phyloP scores from a whole-genome alignment of 106 monocot species.

The Platanthera zijinensis region DNA sequence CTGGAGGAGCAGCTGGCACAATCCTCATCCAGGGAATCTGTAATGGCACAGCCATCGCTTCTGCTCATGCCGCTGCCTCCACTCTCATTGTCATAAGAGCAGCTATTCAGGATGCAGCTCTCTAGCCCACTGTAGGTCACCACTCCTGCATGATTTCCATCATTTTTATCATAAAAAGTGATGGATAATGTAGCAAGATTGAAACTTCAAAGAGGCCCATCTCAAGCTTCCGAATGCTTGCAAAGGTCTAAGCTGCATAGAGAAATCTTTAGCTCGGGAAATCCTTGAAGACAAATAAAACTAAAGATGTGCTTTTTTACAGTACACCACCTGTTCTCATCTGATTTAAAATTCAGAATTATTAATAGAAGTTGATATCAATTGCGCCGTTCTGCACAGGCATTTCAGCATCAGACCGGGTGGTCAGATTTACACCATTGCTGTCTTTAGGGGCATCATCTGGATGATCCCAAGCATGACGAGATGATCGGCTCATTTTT shows the following conservation, averaged over 20 bases:
- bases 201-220: neutral
- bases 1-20: constrained; percentile 74
- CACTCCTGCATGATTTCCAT: constrained; percentile 45
- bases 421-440: too few species aligned
- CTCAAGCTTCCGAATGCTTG: neutral
- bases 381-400: too few species aligned
- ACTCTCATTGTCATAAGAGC: constrained; percentile 49
- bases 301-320: too few species aligned
- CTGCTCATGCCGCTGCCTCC: constrained; percentile 34
- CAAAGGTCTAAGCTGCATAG: neutral
- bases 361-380: too few species aligned
- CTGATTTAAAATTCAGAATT: neutral
- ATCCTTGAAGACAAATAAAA: neutral
- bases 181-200: neutral
- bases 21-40: constrained; percentile 65
- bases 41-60: constrained; percentile 26
- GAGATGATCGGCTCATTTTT: too few species aligned
- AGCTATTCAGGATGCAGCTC: constrained; percentile 63
- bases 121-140: constrained; percentile 85
- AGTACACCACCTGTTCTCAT: neutral
- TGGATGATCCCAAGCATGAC: too few species aligned
- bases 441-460: too few species aligned
- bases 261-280: neutral
- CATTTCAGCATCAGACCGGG: too few species aligned
- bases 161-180: neutral